A percentile compares a stretch with the other conserved stretches of the same genome.
These are phyloP conservation scores for Anacardium occidentale DNA, from an alignment of 345 rosid species.

Conservation along the genomic window DNA sequence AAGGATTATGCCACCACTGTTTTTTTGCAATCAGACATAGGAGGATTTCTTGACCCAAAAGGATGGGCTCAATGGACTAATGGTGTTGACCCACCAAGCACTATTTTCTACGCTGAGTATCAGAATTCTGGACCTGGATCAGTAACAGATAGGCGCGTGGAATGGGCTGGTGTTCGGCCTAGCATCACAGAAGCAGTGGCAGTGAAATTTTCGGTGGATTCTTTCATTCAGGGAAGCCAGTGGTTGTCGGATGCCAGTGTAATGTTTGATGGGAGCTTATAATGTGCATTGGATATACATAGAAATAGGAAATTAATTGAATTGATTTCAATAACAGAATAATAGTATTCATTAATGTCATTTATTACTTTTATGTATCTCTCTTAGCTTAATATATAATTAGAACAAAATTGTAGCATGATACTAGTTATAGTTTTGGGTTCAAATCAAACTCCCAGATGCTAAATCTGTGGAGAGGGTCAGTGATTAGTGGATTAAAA, in stretches of 20 bases:
- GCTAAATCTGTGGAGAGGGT: no score
- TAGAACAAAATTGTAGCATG: no score
- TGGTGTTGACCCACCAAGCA: constrained; percentile 21
- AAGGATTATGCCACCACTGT: constrained; percentile 37
- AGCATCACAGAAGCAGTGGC: constrained; percentile 27
- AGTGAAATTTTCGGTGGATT: constrained; percentile 23
- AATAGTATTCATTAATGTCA: no score
- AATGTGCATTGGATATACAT: background rate
- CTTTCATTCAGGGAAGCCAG: constrained; percentile 29
- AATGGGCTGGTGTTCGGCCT: constrained; percentile 38
- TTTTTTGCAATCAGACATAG: constrained; percentile 29
- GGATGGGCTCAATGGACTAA: constrained; percentile 37
- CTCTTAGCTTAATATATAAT: no score
- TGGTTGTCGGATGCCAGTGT: constrained; percentile 29
- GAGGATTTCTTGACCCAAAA: constrained; percentile 25
- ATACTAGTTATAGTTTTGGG: no score
- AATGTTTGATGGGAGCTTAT: constrained; percentile 1
- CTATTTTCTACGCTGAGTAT: constrained; percentile 32
- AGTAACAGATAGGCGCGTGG: constrained; percentile 13
- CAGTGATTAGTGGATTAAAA: no score
- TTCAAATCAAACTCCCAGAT: no score
- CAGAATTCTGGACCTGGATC: constrained; percentile 38
- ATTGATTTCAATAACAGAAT: no score
- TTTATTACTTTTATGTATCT: no score
- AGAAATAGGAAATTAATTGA: no score